Base-by-base conservation (phyloP, 2,329 filamentous ascomycete species). In the Curvularia eragrostidis region DNA sequence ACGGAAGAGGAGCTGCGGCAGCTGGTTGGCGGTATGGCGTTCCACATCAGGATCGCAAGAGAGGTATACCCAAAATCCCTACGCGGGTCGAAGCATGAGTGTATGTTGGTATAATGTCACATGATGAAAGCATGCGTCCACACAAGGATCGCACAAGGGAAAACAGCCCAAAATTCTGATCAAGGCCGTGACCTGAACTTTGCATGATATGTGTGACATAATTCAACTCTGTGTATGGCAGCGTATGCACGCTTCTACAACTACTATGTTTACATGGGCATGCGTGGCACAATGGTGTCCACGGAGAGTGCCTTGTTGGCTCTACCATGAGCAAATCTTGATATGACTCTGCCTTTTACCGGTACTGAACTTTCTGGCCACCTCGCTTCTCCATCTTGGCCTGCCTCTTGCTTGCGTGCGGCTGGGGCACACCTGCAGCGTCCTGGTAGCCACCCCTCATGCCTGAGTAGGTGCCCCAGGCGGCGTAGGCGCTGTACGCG, bases 111-210 rank as follows among this genome's bases (percentile, higher is more conserved):
- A 34, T 49, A 49, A 49, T 38, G 36, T 49, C 32, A 39, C 23
- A 38, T 49, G 47, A 49, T 49, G 7, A 49, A 48, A 38, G 32
- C 47, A 49, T 34, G 47, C 34, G 34, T 49, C 86, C 87, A 48
- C 82, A 82, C 65, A 77, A 86, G 67, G 86, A 88, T 62, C 78
- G 87, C 59, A 88, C 87, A 81, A 84, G 83, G 75, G 86, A 85
- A 85, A 23, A 76, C 81, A 61, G 7, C 78, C 87, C 66, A 88
- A 88, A 80, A 87, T 88, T 60, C 85, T 86, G 12, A 87, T 81
- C 21, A 81, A 79, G 62, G 85, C 88, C 49, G 81, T 84, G 54
- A 73, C 73, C 19, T 77, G 70, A 58, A 18, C 13, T 47, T 51
- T 26, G 53, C 48, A 43, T 57, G 32, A 48, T 44, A 10, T 21